These are phyloP conservation scores for Pseudogymnoascus verrucosus DNA, from an alignment of 2,329 filamentous ascomycete genomes.

Conservation along the genomic window DNA sequence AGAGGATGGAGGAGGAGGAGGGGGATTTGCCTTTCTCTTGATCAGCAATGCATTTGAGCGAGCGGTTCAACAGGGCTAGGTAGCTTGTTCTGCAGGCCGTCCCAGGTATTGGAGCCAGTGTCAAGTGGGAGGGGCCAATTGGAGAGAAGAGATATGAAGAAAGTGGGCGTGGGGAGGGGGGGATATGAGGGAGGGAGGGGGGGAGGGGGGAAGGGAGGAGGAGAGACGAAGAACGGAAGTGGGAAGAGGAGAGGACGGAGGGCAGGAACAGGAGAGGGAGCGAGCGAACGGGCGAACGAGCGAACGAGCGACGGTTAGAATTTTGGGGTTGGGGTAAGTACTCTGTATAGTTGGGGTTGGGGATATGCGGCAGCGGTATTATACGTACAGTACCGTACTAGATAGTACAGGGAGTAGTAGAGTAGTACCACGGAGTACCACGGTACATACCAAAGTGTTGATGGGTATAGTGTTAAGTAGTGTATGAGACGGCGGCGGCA, in stretches of 20 bases:
- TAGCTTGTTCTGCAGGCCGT: neutral
- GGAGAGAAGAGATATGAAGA: neutral
- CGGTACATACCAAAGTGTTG: no score
- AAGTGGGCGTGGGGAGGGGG: neutral
- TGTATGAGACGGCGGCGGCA: neutral
- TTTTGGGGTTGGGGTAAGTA: neutral
- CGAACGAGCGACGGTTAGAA: neutral
- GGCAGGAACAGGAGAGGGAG: neutral
- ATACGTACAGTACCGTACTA: neutral
- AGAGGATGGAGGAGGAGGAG: no score
- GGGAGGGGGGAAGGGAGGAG: neutral
- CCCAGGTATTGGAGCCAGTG: neutral
- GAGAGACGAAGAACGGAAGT: neutral
- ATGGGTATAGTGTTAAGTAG: neutral
- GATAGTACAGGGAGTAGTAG: neutral
- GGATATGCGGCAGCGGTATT: neutral
- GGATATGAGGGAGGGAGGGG: neutral
- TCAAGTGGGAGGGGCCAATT: constrained; percentile 3
- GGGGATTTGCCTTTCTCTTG: neutral
- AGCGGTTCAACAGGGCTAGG: neutral
- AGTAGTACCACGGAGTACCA: no score
- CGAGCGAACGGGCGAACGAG: neutral
- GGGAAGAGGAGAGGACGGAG: neutral
- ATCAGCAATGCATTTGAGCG: neutral
- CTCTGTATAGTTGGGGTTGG: no score